These are phyloP conservation scores for Ramichloridium luteum DNA, from an alignment of 2,329 filamentous ascomycete genomes.

Conservation along the genomic window DNA sequence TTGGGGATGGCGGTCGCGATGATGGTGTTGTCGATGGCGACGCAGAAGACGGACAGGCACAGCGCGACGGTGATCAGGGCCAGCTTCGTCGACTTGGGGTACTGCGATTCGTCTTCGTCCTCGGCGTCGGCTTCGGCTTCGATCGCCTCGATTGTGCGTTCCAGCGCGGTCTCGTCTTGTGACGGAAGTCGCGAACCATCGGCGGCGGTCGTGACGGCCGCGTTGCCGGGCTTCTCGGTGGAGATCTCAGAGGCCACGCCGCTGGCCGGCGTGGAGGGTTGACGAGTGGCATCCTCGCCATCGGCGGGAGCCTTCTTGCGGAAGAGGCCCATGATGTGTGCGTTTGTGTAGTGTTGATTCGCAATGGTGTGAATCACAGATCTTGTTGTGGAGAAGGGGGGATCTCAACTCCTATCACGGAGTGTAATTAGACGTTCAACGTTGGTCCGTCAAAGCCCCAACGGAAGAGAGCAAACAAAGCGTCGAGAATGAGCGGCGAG, in stretches of 20 bases:
- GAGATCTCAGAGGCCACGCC: conserved; percentile 8
- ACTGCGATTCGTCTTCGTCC: conserved; percentile 23
- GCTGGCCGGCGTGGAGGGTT: conserved; percentile 4
- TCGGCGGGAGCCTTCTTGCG: conserved; percentile 8
- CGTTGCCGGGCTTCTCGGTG: conserved; percentile 7
- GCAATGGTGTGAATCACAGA: no score
- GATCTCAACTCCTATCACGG: no score
- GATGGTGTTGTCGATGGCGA: conserved; percentile 34
- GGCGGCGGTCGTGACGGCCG: conserved; percentile 2
- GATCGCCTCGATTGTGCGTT: conserved; percentile 12
- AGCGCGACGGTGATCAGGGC: conserved; percentile 26
- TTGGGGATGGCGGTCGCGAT: conserved; percentile 37
- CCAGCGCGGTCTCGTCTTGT: conserved; percentile 7
- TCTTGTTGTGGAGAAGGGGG: no score
- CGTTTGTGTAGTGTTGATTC: no score
- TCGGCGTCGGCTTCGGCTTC: conserved; percentile 10
- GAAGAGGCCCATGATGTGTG: conserved; percentile 13
- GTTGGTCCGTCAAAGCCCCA: no score
- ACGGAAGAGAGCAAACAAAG: no score
- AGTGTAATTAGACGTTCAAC: no score
- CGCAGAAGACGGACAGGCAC: conserved; percentile 25
- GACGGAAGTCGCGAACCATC: conserved; percentile 3
- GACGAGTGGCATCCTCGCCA: conserved; percentile 2
- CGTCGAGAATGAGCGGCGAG: no score
- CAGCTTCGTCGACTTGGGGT: conserved; percentile 24